Conservation (phyloP, 2,329 filamentous ascomycete genomes). For the Talaromyces piceae region DNA sequence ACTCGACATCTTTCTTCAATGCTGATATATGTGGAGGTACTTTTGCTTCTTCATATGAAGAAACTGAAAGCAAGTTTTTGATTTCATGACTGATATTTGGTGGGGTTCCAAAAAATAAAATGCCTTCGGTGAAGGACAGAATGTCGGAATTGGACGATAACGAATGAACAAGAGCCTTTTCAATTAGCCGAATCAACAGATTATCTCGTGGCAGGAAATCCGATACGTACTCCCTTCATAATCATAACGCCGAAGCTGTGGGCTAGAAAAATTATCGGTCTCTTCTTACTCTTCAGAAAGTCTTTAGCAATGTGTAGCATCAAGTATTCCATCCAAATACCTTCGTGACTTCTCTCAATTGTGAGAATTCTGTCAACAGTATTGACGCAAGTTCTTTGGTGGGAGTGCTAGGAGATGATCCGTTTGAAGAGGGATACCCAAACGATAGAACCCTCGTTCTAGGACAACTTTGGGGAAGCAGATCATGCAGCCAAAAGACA, state of each 20-base stretch:
- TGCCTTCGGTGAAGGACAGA: background rate
- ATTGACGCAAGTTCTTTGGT: background rate
- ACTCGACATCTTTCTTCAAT: slow-evolving; percentile 1
- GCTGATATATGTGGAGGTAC: background rate
- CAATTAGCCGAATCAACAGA: background rate
- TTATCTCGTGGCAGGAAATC: background rate
- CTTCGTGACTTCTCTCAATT: background rate
- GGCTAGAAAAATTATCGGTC: slow-evolving; percentile 6
- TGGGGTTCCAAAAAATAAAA: slow-evolving; percentile 8
- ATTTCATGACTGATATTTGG: slow-evolving; percentile 3
- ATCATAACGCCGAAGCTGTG: slow-evolving; percentile 10
- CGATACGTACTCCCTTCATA: slow-evolving; percentile 6
- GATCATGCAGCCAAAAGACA: slow-evolving; percentile 17
- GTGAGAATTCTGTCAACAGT: slow-evolving; percentile 1
- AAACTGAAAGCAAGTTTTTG: background rate
- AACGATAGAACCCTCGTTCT: slow-evolving; percentile 14
- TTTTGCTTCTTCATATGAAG: background rate
- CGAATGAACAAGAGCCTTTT: background rate
- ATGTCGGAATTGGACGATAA: background rate
- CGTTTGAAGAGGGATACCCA: slow-evolving; percentile 10
- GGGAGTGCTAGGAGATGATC: background rate
- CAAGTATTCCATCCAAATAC: background rate
- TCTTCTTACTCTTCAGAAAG: background rate
- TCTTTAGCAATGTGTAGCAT: background rate
- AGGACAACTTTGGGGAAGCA: slow-evolving; percentile 11